These are phyloP conservation scores for Euphrasia confusa DNA, from an alignment of 257 asterid species.

Conservation along the genomic window DNA sequence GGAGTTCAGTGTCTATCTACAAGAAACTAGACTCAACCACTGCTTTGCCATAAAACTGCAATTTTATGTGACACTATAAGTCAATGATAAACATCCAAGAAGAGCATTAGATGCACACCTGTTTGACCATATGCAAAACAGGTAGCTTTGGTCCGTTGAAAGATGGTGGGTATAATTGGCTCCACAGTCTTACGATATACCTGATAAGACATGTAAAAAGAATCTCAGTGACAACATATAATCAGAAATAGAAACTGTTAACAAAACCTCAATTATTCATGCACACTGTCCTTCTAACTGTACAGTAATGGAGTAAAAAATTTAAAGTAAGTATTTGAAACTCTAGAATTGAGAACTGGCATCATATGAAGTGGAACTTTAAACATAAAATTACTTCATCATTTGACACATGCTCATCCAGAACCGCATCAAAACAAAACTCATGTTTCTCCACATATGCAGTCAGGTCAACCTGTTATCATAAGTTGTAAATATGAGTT, in stretches of 20 bases:
- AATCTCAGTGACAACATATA: conserved; percentile 25
- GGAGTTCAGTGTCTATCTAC: background rate
- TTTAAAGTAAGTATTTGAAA: conserved; percentile 1
- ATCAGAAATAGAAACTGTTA: background rate
- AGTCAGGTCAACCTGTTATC: conserved; percentile 87
- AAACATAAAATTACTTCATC: conserved; percentile 61
- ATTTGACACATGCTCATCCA: conserved; percentile 82
- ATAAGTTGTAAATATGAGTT: conserved; percentile 31
- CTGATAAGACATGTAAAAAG: conserved; percentile 39
- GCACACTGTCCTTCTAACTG: too few species aligned
- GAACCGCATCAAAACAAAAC: conserved; percentile 95
- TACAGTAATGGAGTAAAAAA: conserved; percentile 5
- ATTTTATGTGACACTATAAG: too few species aligned
- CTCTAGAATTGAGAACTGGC: background rate
- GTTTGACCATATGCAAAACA: conserved; percentile 98
- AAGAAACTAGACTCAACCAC: too few species aligned
- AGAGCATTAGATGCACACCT: conserved; percentile 42
- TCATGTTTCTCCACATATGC: conserved; percentile 96
- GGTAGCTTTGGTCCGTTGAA: conserved; percentile 95
- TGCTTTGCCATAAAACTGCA: too few species aligned
- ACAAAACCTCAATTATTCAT: conserved; percentile 3
- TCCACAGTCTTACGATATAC: conserved; percentile 88
- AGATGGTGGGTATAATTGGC: conserved; percentile 90
- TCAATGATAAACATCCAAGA: too few species aligned
- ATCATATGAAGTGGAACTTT: background rate